Percentiles rank a stretch among this genome's conserved stretches.
Conservation (phyloP, 441 rosid genomes). For the Erodium moschatum region DNA sequence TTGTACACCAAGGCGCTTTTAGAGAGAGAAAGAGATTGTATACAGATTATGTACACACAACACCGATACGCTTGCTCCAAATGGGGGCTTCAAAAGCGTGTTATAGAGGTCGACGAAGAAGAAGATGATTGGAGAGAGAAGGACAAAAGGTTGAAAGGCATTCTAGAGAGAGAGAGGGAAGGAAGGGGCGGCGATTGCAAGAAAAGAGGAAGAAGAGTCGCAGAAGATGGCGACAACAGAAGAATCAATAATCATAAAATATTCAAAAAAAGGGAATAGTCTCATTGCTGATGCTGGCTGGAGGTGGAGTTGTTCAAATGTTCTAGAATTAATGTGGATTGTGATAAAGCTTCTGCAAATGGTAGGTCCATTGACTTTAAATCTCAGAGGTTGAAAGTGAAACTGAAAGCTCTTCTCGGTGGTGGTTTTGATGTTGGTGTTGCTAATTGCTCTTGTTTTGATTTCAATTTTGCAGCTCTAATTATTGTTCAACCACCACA, state of each 20-base stretch:
- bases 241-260: not conserved
- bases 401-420: not conserved
- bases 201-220: conserved; percentile 17
- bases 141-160: not conserved
- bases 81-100: not conserved
- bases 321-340: not conserved
- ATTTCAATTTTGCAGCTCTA: too few relatives aligned
- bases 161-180: conserved; percentile 7
- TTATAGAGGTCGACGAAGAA: not conserved
- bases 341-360: too few relatives aligned
- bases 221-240: conserved; percentile 24
- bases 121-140: conserved; percentile 7
- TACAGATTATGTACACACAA: not conserved
- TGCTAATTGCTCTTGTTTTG: too few relatives aligned
- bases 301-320: not conserved
- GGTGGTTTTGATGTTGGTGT: too few relatives aligned
- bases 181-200: conserved; percentile 18
- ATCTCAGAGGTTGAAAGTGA: not conserved
- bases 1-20: conserved; percentile 6
- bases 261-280: not conserved
- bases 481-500: too few relatives aligned
- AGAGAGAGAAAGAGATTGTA: conserved; percentile 7
- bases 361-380: not conserved
- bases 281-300: not conserved
- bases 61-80: not conserved